Base-by-base conservation (phyloP, 1,284 basidiomycete genomes). In the Ganoderma sinense region DNA sequence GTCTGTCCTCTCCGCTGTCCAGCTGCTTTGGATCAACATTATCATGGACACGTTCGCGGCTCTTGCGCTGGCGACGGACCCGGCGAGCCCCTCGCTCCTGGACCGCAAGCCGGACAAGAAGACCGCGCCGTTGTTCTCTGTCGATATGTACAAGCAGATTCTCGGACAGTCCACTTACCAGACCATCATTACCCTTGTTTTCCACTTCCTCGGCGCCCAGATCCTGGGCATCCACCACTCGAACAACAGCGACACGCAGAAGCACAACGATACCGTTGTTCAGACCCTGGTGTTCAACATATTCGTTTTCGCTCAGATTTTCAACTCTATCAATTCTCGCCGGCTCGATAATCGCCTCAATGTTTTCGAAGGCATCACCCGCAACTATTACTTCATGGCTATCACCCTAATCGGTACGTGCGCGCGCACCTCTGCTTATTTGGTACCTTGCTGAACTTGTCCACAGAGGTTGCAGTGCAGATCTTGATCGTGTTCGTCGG, bases 41-140 rank as follows among this genome's bases (percentile, higher is more conserved):
- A 96, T 96, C 82, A 98, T 98, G 96, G 97, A 98, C 82, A 98
- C 97, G 0, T 98, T 99, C 78, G 97, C 97, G 66, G 97, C 97
- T 43, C 90, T 99, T 67, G 97, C 97, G 14, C 89, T 99, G 65
- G 97, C 97, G 26, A 99, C 97, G 48, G 97, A 99, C 80, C 97
- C 97, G 16, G 97, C 97, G 0, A 90, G 92, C 1, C 91, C 91
- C 45, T 80, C 85, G 4, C 89, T 97, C 39, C 89, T 99, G 62
- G 87, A 98, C 73, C 91, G 97, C 77, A 94, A 95, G 81, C 97
- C 97, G 2, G 96, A 98, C 80, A 91, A 88, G 82, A 94, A 94
- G 83, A 91, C 88, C 2, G 91, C 96, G 0, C 96, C 97, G 4
- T 83, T 99, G 65, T 97, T 99, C 85, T 90, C 91, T 29, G 90